Percentiles rank a stretch among this genome's conserved stretches.
These are phyloP conservation scores for Passiflora organensis DNA, from an alignment of 345 rosid genomes.

Conservation along the genomic window DNA sequence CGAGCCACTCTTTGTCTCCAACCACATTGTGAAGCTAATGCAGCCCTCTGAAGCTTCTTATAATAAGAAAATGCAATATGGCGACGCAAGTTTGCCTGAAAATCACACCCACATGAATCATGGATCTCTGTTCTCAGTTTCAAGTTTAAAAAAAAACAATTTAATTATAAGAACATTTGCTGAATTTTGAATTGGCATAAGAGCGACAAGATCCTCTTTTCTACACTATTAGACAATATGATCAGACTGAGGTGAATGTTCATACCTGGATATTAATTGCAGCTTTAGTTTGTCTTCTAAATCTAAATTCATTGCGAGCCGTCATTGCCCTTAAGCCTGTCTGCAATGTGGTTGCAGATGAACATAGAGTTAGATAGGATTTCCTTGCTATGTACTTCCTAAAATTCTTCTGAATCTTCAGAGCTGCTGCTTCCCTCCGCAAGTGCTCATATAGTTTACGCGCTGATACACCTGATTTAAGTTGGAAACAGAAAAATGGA, in stretches of 20 bases:
- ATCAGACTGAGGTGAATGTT: conserved; percentile 13
- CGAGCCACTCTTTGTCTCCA: conserved; percentile 96
- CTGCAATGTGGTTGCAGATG: conserved; percentile 68
- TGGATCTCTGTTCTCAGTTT: conserved; percentile 6
- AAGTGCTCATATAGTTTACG: conserved; percentile 76
- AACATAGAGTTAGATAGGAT: conserved; percentile 46
- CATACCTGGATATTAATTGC: conserved; percentile 82
- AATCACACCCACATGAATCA: conserved; percentile 19
- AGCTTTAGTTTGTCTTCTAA: conserved; percentile 87
- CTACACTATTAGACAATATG: conserved; percentile 13
- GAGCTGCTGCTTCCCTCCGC: conserved; percentile 80
- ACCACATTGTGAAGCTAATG: conserved; percentile 75
- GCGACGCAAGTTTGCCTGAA: conserved; percentile 75
- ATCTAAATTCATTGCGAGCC: conserved; percentile 91
- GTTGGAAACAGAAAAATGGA: conserved; percentile 6
- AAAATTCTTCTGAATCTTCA: conserved; percentile 87
- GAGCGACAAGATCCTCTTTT: conserved; percentile 10
- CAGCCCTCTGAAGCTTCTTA: conserved; percentile 78
- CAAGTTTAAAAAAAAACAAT: not conserved
- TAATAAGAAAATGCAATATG: conserved; percentile 64
- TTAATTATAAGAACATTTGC: conserved; percentile 9
- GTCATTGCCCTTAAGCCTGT: conserved; percentile 89
- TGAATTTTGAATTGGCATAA: conserved; percentile 6
- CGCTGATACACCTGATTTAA: conserved; percentile 63
- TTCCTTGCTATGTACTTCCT: conserved; percentile 56